Evolutionary conservation across 169 alveolate species (phyloP).

Genomic region (Plasmodium billcollinsi): DNA sequence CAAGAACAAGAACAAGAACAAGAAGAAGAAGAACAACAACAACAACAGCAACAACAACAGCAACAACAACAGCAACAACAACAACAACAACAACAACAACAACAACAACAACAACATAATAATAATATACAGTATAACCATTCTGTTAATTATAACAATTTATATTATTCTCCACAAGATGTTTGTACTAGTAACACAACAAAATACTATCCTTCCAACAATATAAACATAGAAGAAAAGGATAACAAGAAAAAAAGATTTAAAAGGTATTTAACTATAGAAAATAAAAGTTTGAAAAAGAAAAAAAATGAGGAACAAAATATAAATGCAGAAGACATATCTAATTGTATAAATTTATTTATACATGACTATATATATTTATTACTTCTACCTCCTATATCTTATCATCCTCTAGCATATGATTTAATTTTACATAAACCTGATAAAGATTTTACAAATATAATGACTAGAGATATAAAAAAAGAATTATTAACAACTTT

Average conservation of each 20-base stretch:
- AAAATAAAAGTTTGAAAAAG: constrained; percentile 10
- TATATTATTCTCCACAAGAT: too few relatives aligned
- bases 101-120: too few relatives aligned
- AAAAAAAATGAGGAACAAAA: background rate
- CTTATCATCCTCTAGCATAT: constrained; percentile 54
- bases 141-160: too few relatives aligned
- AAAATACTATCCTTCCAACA: too few relatives aligned
- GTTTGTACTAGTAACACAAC: background rate
- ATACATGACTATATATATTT: constrained; percentile 44
- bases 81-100: too few relatives aligned
- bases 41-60: too few relatives aligned
- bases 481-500: constrained; percentile 32
- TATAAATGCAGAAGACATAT: constrained; percentile 17
- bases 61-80: too few relatives aligned
- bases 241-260: constrained; percentile 8
- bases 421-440: constrained; percentile 47
- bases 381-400: constrained; percentile 42
- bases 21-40: too few relatives aligned
- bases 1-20: too few relatives aligned
- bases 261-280: constrained; percentile 46
- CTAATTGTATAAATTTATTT: constrained; percentile 21
- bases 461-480: constrained; percentile 67
- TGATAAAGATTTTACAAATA: constrained; percentile 53
- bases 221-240: background rate
- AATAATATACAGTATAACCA: too few relatives aligned